These are phyloP conservation scores for Cardamine resedifolia DNA, from an alignment of 345 rosid genomes.

Conservation along the genomic window DNA sequence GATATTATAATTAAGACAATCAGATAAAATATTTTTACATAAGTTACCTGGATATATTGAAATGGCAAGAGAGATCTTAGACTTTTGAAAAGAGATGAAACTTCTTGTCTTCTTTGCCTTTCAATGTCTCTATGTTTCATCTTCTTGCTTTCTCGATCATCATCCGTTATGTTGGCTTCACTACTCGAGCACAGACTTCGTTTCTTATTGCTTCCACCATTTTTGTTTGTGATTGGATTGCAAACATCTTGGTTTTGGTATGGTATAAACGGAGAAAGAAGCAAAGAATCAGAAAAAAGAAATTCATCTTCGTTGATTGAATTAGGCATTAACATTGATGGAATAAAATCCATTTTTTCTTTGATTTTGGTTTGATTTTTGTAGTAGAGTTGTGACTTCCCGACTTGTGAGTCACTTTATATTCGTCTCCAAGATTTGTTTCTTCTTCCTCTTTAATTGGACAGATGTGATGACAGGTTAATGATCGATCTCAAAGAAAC, in stretches of 20 bases:
- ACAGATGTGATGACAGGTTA: too few species aligned
- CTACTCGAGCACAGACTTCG: constrained; percentile 10
- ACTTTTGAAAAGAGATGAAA: constrained; percentile 35
- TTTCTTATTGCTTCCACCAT: constrained; percentile 21
- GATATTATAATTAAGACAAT: background rate
- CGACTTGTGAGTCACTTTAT: constrained; percentile 22
- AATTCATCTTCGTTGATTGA: constrained; percentile 22
- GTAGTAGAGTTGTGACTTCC: too few species aligned
- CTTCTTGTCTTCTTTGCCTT: constrained; percentile 38
- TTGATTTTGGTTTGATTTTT: constrained; percentile 1
- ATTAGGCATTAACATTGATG: constrained; percentile 22
- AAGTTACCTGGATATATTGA: constrained; percentile 36
- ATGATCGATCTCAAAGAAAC: constrained; percentile 4
- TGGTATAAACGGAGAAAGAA: constrained; percentile 16
- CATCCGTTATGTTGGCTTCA: constrained; percentile 10
- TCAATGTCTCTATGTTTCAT: constrained; percentile 38
- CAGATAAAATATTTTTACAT: background rate
- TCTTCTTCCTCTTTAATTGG: constrained; percentile 16
- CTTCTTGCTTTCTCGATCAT: constrained; percentile 32
- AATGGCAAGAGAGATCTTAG: constrained; percentile 38
- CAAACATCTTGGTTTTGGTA: constrained; percentile 13
- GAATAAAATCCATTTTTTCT: constrained; percentile 19
- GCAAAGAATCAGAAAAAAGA: constrained; percentile 26
- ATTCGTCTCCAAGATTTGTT: constrained; percentile 14
- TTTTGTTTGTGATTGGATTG: background rate